Base-by-base conservation (phyloP, 164 flowering plant genomes). In the Hamamelis virginiana region DNA sequence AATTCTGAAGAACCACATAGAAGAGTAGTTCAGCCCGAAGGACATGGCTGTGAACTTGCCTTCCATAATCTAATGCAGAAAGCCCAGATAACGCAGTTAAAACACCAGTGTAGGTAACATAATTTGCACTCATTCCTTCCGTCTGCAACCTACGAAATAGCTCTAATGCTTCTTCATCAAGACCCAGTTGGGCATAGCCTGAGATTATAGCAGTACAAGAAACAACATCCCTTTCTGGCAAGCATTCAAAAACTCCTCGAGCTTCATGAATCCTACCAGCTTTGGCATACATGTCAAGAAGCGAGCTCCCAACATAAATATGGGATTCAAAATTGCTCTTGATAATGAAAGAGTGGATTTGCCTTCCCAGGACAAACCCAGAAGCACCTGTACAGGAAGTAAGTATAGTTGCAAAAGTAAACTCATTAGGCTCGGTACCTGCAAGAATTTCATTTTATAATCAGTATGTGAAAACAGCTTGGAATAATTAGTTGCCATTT, bases 281-380 rank as follows among this genome's bases (percentile, higher is more conserved):
- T 80, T 89, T 89, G 28, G 91, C 90, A 73, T 89, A 89, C 89
- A 87, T 82, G 78, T 87, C 94, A 59, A 89, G 90, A 69, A 89
- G 94, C 13, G 94, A 89, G 78, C 94, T 86, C 27, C 90, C 90
- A 60, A 89, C 94, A 74, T 51, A 85, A 18, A 81, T 72, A 51
- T 87, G 86, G 59, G 74, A 63, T 48, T 83, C 90, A 64, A 71
- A 81, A 45, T 65, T 79, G 62, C 55, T 72, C 78, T 81, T 86
- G 53, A 86, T 70, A 55, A 81, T 61, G 11, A 77, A 77, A 65
- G 82, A 77, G 64, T 89, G 94, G 45, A 87, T 76, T 77, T 87
- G 94, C 69, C 70, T 80, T 51, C 91, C 94, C 22, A 68, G 63
- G 8, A 72, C 56, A 38, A 78, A 64, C 47, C 84, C 85, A 51